These are phyloP conservation scores for Xerocomellus chrysenteron DNA, from an alignment of 768 basidiomycete species.

Conservation along the genomic window DNA sequence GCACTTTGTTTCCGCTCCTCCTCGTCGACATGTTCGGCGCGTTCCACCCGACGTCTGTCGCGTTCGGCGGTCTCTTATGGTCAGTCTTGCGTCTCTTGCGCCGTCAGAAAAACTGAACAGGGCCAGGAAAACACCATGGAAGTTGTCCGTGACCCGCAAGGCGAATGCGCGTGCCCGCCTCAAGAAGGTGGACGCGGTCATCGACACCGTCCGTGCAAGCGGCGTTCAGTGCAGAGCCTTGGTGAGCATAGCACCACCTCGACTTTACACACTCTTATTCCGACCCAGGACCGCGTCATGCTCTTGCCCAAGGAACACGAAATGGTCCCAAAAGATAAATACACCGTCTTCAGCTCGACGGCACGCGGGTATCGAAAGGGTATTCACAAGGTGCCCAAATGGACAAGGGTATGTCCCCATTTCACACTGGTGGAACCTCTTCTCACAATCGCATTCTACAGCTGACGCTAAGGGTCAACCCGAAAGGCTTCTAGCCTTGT, in stretches of 20 bases:
- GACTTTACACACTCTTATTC: neutral
- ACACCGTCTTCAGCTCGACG: slow-evolving; percentile 80
- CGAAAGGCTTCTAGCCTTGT: slow-evolving; percentile 84
- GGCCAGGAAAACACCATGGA: slow-evolving; percentile 91
- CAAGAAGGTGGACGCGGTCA: slow-evolving; percentile 91
- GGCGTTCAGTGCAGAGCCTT: slow-evolving; percentile 77
- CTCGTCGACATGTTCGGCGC: slow-evolving; percentile 72
- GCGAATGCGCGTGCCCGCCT: slow-evolving; percentile 86
- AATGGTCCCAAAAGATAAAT: slow-evolving; percentile 93
- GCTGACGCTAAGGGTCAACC: slow-evolving; percentile 86
- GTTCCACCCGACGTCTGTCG: slow-evolving; percentile 70
- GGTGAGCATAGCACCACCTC: slow-evolving; percentile 45
- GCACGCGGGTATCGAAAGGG: slow-evolving; percentile 83
- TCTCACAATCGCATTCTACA: slow-evolving; percentile 31
- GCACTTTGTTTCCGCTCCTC: slow-evolving; percentile 6
- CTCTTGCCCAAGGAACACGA: slow-evolving; percentile 90
- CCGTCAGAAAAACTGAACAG: neutral
- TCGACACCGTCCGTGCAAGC: slow-evolving; percentile 79
- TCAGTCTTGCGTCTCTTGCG: slow-evolving; percentile 28
- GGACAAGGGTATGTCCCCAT: slow-evolving; percentile 71
- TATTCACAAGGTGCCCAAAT: slow-evolving; percentile 97
- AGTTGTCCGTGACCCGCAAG: slow-evolving; percentile 87
- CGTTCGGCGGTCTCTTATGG: slow-evolving; percentile 83
- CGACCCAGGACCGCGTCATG: slow-evolving; percentile 63
- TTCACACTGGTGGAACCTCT: neutral